Conservation (phyloP, 345 rosid species). For the Carallia brachiata region DNA sequence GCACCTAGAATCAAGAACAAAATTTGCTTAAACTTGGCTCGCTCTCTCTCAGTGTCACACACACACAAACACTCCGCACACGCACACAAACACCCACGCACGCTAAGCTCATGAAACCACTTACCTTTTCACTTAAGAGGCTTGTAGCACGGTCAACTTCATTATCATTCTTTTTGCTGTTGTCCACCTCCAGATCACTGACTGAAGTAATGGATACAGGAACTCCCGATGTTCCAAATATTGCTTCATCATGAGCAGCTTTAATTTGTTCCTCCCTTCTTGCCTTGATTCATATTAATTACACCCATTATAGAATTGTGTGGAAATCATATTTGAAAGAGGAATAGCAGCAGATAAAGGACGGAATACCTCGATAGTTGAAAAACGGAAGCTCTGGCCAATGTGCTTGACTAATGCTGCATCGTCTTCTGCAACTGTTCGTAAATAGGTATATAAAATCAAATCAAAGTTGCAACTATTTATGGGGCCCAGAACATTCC, state of each 20-base stretch:
- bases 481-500: neutral
- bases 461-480: neutral
- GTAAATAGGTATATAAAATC: neutral
- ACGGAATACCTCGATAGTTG: slow-evolving; percentile 65
- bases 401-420: slow-evolving; percentile 72
- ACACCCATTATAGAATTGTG: neutral
- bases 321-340: too few relatives aligned
- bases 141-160: slow-evolving; percentile 33
- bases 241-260: slow-evolving; percentile 87
- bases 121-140: slow-evolving; percentile 81
- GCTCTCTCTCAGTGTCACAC: slow-evolving; percentile 2
- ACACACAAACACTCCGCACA: neutral
- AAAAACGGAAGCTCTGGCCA: slow-evolving; percentile 82
- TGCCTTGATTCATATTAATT: slow-evolving; percentile 39
- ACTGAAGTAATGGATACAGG: slow-evolving; percentile 28
- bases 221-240: slow-evolving; percentile 68
- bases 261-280: slow-evolving; percentile 68
- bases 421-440: slow-evolving; percentile 81
- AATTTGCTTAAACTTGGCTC: slow-evolving; percentile 4
- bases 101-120: neutral
- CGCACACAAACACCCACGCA: neutral
- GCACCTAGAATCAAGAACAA: slow-evolving; percentile 48
- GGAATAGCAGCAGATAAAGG: neutral
- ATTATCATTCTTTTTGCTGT: slow-evolving; percentile 32
- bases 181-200: slow-evolving; percentile 34